These are phyloP conservation scores for Silene vulgaris DNA, from an alignment of 179 eudicot genomes.

Conservation along the genomic window DNA sequence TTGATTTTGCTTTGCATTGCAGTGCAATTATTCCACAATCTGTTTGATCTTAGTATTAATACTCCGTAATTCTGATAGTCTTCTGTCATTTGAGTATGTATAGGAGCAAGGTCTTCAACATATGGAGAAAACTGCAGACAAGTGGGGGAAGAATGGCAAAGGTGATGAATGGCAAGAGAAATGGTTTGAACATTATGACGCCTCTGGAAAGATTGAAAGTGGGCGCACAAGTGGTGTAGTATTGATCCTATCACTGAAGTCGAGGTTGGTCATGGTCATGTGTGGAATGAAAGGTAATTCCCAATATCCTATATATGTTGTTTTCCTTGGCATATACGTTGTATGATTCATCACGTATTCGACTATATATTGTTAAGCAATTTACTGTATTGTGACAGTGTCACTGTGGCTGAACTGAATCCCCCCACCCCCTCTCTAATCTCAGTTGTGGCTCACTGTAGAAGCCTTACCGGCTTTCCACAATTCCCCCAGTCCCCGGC, in stretches of 20 bases:
- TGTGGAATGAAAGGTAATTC: slow-evolving; percentile 86
- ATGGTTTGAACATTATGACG: slow-evolving; percentile 77
- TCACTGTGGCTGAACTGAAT: not conserved
- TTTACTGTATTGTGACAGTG: not conserved
- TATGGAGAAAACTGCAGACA: slow-evolving; percentile 79
- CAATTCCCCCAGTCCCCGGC: no score
- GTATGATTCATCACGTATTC: not conserved
- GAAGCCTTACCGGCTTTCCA: no score
- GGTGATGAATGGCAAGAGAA: slow-evolving; percentile 85
- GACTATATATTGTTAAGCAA: not conserved
- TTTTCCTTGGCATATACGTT: not conserved
- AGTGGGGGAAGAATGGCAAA: slow-evolving; percentile 77
- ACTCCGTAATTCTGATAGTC: not conserved
- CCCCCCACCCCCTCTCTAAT: no score
- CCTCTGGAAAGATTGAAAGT: slow-evolving; percentile 72
- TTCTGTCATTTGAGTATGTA: slow-evolving; percentile 1
- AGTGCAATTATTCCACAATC: not conserved
- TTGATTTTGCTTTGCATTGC: not conserved
- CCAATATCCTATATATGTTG: not conserved
- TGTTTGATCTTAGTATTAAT: not conserved
- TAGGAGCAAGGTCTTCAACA: slow-evolving; percentile 58
- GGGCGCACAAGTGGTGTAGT: slow-evolving; percentile 96
- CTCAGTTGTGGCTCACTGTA: no score
- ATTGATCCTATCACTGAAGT: slow-evolving; percentile 63
- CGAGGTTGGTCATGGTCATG: slow-evolving; percentile 86